Evolutionary conservation across 768 basidiomycete genomes (phyloP).

Genomic region (Leccinum aurantiacum): DNA sequence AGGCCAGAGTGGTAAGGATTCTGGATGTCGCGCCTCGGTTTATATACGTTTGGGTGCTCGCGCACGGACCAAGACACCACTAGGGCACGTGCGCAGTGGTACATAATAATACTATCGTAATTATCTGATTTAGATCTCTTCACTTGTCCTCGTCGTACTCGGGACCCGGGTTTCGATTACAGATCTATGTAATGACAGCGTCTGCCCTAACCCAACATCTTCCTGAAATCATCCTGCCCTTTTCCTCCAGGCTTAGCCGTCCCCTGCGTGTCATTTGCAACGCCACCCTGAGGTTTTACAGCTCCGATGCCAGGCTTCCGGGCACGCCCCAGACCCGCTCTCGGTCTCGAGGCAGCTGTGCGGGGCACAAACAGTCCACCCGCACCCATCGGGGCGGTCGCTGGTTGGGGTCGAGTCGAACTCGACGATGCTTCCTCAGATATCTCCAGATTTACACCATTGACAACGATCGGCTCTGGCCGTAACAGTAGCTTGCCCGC

Average conservation of each 20-base stretch:
- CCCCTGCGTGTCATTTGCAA: slow-evolving; percentile 11
- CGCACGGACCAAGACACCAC: slow-evolving; percentile 21
- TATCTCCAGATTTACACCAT: slow-evolving; percentile 58
- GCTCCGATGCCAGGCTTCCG: slow-evolving; percentile 39
- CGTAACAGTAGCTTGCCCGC: slow-evolving; percentile 76
- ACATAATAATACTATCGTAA: neutral
- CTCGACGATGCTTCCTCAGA: slow-evolving; percentile 49
- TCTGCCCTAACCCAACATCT: slow-evolving; percentile 52
- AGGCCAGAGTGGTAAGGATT: slow-evolving; percentile 43
- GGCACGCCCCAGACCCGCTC: slow-evolving; percentile 66
- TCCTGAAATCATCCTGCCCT: slow-evolving; percentile 82
- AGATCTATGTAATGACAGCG: neutral
- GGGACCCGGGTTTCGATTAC: neutral
- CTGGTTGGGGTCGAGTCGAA: slow-evolving; percentile 27
- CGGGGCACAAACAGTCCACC: slow-evolving; percentile 68
- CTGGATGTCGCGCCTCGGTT: neutral
- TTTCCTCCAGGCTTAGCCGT: slow-evolving; percentile 19
- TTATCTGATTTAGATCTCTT: neutral
- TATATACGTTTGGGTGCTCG: slow-evolving; percentile 12
- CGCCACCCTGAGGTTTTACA: slow-evolving; percentile 14
- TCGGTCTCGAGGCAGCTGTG: slow-evolving; percentile 60
- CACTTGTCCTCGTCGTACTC: neutral
- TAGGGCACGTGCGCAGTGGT: neutral
- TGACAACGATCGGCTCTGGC: slow-evolving; percentile 69
- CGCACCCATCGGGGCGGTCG: slow-evolving; percentile 38